Conservation (phyloP, 73 alveolate genomes). For the Urostyla sp. region DNA sequence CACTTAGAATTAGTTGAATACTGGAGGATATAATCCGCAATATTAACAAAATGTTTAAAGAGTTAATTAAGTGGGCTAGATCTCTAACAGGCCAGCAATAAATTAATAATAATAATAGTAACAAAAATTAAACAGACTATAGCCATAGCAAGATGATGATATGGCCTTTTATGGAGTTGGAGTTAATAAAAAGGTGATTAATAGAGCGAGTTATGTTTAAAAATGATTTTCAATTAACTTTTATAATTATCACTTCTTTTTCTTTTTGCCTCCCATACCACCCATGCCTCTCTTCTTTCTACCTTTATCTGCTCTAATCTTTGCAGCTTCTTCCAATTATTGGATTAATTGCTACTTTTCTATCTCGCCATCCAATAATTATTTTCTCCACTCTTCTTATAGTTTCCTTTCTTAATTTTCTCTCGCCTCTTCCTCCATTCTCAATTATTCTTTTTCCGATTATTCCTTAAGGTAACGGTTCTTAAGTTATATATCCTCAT, state of each 20-base stretch:
- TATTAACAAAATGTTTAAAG: neutral
- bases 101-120: neutral
- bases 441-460: slow-evolving; percentile 34
- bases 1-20: neutral
- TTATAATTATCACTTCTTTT: neutral
- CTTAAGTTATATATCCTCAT: slow-evolving; percentile 60
- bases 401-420: slow-evolving; percentile 43
- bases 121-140: slow-evolving; percentile 34
- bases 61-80: neutral
- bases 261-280: slow-evolving; percentile 42
- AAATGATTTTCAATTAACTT: slow-evolving; percentile 2
- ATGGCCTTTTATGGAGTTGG: slow-evolving; percentile 51
- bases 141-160: too few species aligned
- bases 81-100: neutral
- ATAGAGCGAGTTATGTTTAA: neutral
- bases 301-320: slow-evolving; percentile 62
- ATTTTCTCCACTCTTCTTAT: slow-evolving; percentile 56
- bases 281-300: slow-evolving; percentile 53
- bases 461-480: slow-evolving; percentile 52
- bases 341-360: slow-evolving; percentile 60
- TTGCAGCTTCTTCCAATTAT: slow-evolving; percentile 67
- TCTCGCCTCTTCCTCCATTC: slow-evolving; percentile 63
- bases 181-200: slow-evolving; percentile 7
- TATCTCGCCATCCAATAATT: slow-evolving; percentile 55
- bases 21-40: neutral